These are phyloP conservation scores for Microbotryomycetes sp. DNA, from an alignment of 1,284 basidiomycete species.

Conservation along the genomic window DNA sequence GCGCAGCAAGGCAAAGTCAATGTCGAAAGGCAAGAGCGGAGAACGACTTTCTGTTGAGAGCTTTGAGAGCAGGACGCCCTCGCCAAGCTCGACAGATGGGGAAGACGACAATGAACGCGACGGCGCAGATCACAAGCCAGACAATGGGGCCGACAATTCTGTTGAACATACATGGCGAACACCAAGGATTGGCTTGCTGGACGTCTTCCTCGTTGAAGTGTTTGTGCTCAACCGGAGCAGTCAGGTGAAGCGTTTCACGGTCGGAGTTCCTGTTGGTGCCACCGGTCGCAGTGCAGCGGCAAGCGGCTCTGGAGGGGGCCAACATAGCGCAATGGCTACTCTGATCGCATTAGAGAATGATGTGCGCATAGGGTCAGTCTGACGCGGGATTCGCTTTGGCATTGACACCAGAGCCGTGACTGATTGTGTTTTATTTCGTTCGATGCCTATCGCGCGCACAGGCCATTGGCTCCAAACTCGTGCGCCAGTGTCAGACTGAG, in stretches of 20 bases:
- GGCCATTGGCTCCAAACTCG: slow-evolving; percentile 18
- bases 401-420: background rate
- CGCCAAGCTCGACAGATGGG: too few species aligned
- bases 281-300: background rate
- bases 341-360: slow-evolving; percentile 28
- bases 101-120: too few species aligned
- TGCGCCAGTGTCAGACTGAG: slow-evolving; percentile 21
- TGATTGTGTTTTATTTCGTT: background rate
- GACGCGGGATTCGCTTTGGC: too few species aligned
- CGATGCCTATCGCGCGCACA: background rate
- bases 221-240: slow-evolving; percentile 21
- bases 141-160: too few species aligned
- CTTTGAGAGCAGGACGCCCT: too few species aligned
- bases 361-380: slow-evolving; percentile 24
- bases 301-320: background rate
- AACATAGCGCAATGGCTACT: slow-evolving; percentile 1
- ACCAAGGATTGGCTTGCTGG: slow-evolving; percentile 24
- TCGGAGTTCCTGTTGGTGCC: slow-evolving; percentile 8
- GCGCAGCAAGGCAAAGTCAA: too few species aligned
- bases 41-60: too few species aligned
- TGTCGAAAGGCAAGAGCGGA: too few species aligned
- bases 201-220: slow-evolving; percentile 30
- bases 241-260: slow-evolving; percentile 12
- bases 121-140: too few species aligned
- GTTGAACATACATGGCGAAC: background rate